phyloP scores from a whole-genome alignment of 2,329 filamentous ascomycete genomes.

The Ramichloridium luteum region DNA sequence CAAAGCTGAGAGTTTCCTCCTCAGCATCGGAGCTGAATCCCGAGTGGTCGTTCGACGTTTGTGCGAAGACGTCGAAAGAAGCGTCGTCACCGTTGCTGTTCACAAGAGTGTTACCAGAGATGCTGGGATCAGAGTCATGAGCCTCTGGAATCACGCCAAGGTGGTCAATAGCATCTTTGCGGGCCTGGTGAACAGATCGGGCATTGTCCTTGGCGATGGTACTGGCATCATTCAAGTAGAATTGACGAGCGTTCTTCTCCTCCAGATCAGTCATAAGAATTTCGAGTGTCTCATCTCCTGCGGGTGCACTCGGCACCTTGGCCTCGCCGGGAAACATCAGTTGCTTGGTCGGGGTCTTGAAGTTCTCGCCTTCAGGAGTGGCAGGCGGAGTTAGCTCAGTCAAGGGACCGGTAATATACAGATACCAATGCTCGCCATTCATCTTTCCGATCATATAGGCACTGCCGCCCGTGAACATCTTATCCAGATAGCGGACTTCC shows the following conservation, averaged over 20 bases:
- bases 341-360: constrained; percentile 46
- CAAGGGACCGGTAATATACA: constrained; percentile 87
- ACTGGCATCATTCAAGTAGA: constrained; percentile 71
- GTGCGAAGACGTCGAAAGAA: constrained; percentile 69
- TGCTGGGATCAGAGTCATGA: constrained; percentile 26
- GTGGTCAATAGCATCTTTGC: constrained; percentile 46
- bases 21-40: constrained; percentile 42
- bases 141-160: constrained; percentile 48
- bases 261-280: constrained; percentile 58
- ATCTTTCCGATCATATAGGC: constrained; percentile 99
- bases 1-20: constrained; percentile 42
- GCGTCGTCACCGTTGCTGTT: constrained; percentile 29
- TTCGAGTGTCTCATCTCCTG: constrained; percentile 60
- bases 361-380: constrained; percentile 49
- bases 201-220: constrained; percentile 74
- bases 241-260: constrained; percentile 53
- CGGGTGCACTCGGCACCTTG: constrained; percentile 24
- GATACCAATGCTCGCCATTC: constrained; percentile 99
- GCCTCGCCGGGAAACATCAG: constrained; percentile 46
- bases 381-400: constrained; percentile 67
- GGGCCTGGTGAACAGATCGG: constrained; percentile 52
- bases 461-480: constrained; percentile 81
- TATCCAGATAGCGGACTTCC: constrained; percentile 85
- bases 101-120: constrained; percentile 25
- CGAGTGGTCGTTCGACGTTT: constrained; percentile 52